Percentiles rank a stretch among this genome's conserved stretches.
These are phyloP conservation scores for Starmerella powellii DNA, from an alignment of 805 yeast species.

Conservation along the genomic window DNA sequence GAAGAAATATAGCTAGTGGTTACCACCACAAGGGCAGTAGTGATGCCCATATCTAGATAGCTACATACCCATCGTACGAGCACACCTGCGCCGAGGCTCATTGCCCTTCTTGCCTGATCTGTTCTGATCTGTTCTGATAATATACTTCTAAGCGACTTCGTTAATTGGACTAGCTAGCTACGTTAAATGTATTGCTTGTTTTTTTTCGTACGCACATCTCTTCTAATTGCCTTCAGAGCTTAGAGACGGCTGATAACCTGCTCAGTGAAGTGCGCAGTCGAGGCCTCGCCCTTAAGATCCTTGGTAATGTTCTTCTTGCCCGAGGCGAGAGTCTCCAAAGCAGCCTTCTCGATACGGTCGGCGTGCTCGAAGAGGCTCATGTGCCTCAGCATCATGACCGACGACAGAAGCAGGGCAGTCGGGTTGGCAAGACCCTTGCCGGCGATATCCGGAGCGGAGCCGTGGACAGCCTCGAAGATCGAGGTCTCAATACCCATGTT, in stretches of 20 bases:
- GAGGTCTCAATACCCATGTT: constrained; percentile 98
- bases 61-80: too few species aligned
- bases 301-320: constrained; percentile 94
- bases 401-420: constrained; percentile 88
- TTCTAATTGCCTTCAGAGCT: too few species aligned
- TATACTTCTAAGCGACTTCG: too few species aligned
- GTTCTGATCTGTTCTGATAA: too few species aligned
- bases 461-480: constrained; percentile 98
- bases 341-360: constrained; percentile 77
- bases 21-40: too few species aligned
- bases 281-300: constrained; percentile 85
- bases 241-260: constrained; percentile 60
- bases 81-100: too few species aligned
- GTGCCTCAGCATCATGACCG: constrained; percentile 98
- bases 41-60: too few species aligned
- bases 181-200: too few species aligned
- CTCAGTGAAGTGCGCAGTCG: constrained; percentile 81
- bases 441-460: constrained; percentile 99
- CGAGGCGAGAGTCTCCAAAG: constrained; percentile 75
- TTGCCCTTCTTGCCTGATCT: too few species aligned
- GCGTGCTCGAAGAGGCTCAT: constrained; percentile 81
- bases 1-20: constrained; percentile 33
- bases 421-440: constrained; percentile 99
- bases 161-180: too few species aligned
- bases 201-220: too few species aligned